Base-by-base conservation (phyloP, 495 filamentous ascomycete species). In the Neurospora tetrasperma region DNA sequence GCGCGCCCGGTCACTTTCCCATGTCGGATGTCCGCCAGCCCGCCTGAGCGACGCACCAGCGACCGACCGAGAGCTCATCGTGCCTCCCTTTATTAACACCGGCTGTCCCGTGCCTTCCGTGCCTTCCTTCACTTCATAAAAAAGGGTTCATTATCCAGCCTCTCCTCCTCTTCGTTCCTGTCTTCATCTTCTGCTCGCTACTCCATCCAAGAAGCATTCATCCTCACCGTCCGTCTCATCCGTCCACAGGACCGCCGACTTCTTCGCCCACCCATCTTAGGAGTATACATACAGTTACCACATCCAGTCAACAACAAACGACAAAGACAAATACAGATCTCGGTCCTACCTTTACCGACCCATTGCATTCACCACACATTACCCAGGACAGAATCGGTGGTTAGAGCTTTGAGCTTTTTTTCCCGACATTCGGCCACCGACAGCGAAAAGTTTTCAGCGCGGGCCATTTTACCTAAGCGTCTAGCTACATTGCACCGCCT, bases 1-100 rank as follows among this genome's bases (percentile, higher is more conserved):
- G 72, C 76, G 73, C 72, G 75, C 78, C 76, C 74, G 72, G 76
- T 75, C 73, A 78, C 71, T 77, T 78, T 78, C 76, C 75, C 78
- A 78, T 78, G 75, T 76, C 73, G 35, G 54, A 66, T 66, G 54
- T 66, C 54, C 54, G 54, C 54, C 54, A 66, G 54, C 54, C 54
- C 54, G 54, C 54, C 54, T 66, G 54, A 66, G 54, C 54, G 27
- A 66, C 54, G 23, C 66, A 39, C 54, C 62, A 66, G 54, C 54
- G 54, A 66, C 54, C 54, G 70, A 39, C 54, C 62, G 71, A 68
- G 72, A 72, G 73, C 71, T 71, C 71, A 71, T 72, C 27, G 66
- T 70, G 46, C 54, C 69, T 75, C 71, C 74, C 70, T 72, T 74
- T 59, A 68, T 74, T 73, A 71, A 73, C 54, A 46, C 71, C 42